Evolutionary conservation across 257 asterid species (phyloP).

Genomic region (Gentiana straminea): DNA sequence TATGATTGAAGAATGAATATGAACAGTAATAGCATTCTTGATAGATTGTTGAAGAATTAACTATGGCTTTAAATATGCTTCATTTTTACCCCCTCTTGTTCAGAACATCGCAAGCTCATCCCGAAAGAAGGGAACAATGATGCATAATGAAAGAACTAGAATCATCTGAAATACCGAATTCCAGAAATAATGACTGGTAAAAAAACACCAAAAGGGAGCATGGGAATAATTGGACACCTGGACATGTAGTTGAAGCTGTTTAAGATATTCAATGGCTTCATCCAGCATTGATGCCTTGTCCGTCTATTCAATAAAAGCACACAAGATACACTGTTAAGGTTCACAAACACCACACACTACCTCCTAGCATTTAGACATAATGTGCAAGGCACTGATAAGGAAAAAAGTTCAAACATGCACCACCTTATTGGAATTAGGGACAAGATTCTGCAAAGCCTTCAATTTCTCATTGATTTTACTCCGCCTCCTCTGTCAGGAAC

Average conservation of each 20-base stretch:
- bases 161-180: too few species aligned
- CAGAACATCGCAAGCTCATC: too few species aligned
- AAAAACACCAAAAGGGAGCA: background rate
- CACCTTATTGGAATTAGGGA: slow-evolving; percentile 89
- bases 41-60: too few species aligned
- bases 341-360: background rate
- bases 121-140: too few species aligned
- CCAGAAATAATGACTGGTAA: too few species aligned
- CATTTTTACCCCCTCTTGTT: too few species aligned
- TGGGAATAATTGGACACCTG: slow-evolving; percentile 47
- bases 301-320: slow-evolving; percentile 39
- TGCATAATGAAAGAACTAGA: too few species aligned
- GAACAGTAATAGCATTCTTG: too few species aligned
- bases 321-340: slow-evolving; percentile 8
- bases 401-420: background rate
- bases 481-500: slow-evolving; percentile 74
- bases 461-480: slow-evolving; percentile 90
- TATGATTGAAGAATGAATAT: too few species aligned
- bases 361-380: background rate
- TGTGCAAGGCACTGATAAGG: too few species aligned
- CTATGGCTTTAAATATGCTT: too few species aligned
- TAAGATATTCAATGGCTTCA: slow-evolving; percentile 92
- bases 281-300: slow-evolving; percentile 99
- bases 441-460: slow-evolving; percentile 82
- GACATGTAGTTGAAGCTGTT: slow-evolving; percentile 95